A percentile compares a stretch with the other conserved stretches of the same genome.
phyloP scores from a whole-genome alignment of 2,329 filamentous ascomycete species.

The Ophiostoma quercus region DNA sequence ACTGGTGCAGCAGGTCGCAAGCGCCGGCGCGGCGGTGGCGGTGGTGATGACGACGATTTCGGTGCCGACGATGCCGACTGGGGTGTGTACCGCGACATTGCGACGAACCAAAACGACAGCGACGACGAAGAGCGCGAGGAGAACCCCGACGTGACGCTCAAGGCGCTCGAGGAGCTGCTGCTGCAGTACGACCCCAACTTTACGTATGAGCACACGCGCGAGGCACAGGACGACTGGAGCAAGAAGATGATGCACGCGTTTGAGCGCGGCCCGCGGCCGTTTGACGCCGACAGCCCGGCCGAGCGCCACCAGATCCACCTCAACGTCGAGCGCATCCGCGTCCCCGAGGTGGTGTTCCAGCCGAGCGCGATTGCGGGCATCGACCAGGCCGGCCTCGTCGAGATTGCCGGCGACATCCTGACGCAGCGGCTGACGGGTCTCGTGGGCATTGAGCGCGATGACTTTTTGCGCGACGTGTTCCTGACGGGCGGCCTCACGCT shows the following conservation, averaged over 20 bases:
- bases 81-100: constrained; percentile 89
- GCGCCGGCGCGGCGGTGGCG: constrained; percentile 59
- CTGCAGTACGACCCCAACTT: constrained; percentile 83
- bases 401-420: constrained; percentile 86
- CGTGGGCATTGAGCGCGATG: constrained; percentile 50
- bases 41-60: constrained; percentile 91
- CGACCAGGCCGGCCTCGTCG: constrained; percentile 87
- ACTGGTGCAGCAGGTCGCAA: constrained; percentile 33
- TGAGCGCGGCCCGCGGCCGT: constrained; percentile 78
- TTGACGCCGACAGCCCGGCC: constrained; percentile 71
- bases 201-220: constrained; percentile 84
- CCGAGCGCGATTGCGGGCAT: constrained; percentile 78
- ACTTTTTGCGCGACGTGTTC: constrained; percentile 81
- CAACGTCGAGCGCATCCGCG: constrained; percentile 92
- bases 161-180: constrained; percentile 74
- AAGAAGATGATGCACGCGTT: constrained; percentile 89
- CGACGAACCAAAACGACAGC: constrained; percentile 62
- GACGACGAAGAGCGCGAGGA: constrained; percentile 92
- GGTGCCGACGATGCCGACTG: constrained; percentile 97
- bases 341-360: constrained; percentile 89
- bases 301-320: constrained; percentile 86
- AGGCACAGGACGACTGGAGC: constrained; percentile 92
- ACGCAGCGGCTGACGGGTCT: constrained; percentile 67
- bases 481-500: constrained; percentile 89
- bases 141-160: constrained; percentile 69